Base-by-base conservation (phyloP, 192 early-diverging fungal genomes). In the Oehlia diaphana region DNA sequence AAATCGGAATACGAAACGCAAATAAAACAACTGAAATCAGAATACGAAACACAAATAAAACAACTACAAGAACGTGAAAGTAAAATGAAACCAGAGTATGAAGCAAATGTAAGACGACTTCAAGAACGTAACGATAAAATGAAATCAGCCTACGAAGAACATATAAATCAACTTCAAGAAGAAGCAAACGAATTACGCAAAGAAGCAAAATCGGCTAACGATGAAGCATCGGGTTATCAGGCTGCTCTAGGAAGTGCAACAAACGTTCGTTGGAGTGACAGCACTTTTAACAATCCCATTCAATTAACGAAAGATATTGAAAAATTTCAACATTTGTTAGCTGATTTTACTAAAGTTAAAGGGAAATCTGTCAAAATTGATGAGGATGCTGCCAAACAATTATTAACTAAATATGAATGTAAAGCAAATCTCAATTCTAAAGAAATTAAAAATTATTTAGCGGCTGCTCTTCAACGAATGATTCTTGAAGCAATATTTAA, bases 261-360 rank as follows among this genome's bases (percentile, higher is more conserved):
- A 61, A 74, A 58, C n/a, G 13, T 74, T 62, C 49, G 50, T 39
- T 74, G 23, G 50, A 28, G 73, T 4, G 73, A 74, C 39, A 50
- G 53, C n/a, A 19, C 23, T 33, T 31, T 26, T 33, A 74, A 58
- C 9, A 74, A 74, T 62, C 26, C 73, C 31, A 16, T 74, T 13
- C 47, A 74, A 37, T 28, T 74, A 53, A 21, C 26, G 61, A 74
- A 58, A 35, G 49, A 28, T 28, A 62, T 74, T 31, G n/a, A 26
- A 6, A 53, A 53, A 12, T 53, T 74, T 8, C 19, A 28, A 31
- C 21, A 53, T 35, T 61, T 19, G 8, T 49, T 74, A 13, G 13
- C 47, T 9, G 49, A 61, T 53, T 74, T 74, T 53, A 74, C 49
- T 28, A 26, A 49, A 74, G 72, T 74, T 33, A 74, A 74, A 74